Percentiles rank a stretch among this genome's conserved stretches.
Evolutionary conservation across 768 basidiomycete genomes (phyloP).

Genomic region (Daedalea quercina): DNA sequence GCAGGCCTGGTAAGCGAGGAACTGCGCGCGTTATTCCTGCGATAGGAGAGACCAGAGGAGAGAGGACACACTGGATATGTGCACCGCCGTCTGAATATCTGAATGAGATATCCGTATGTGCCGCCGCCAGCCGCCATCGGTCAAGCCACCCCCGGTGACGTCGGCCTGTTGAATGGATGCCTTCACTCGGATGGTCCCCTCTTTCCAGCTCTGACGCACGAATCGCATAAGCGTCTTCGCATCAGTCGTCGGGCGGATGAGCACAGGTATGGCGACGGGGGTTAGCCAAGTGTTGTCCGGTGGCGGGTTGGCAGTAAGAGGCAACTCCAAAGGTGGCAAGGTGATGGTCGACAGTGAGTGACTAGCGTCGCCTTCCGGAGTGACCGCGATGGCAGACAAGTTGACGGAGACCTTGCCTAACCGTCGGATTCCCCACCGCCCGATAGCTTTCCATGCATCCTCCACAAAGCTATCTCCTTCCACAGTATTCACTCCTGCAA

Average conservation of each 20-base stretch:
- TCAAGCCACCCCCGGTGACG: constrained; percentile 45
- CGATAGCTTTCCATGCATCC: constrained; percentile 58
- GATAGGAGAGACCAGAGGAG: not conserved
- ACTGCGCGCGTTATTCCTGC: constrained; percentile 33
- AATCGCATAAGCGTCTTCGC: constrained; percentile 42
- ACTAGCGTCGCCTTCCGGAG: constrained; percentile 34
- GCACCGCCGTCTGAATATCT: constrained; percentile 40
- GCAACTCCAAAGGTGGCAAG: constrained; percentile 44
- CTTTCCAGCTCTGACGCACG: constrained; percentile 50
- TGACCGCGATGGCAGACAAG: constrained; percentile 43
- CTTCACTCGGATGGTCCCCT: constrained; percentile 39
- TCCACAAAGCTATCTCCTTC: constrained; percentile 37
- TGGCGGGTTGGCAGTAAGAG: constrained; percentile 48
- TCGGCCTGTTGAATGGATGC: constrained; percentile 35
- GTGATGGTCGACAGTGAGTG: constrained; percentile 41
- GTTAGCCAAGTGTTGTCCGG: constrained; percentile 52
- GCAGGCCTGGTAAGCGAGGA: constrained; percentile 59
- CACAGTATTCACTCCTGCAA: constrained; percentile 47
- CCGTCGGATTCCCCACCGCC: constrained; percentile 56
- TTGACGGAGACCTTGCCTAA: constrained; percentile 52
- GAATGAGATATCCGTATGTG: constrained; percentile 32
- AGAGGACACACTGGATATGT: constrained; percentile 43
- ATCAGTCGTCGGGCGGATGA: constrained; percentile 49
- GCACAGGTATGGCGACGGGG: constrained; percentile 41
- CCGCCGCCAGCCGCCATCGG: constrained; percentile 42